Percentiles rank a stretch among this genome's conserved stretches.
Conservation (phyloP, 2,329 filamentous ascomycete species). For the Monosporascus sp. region DNA sequence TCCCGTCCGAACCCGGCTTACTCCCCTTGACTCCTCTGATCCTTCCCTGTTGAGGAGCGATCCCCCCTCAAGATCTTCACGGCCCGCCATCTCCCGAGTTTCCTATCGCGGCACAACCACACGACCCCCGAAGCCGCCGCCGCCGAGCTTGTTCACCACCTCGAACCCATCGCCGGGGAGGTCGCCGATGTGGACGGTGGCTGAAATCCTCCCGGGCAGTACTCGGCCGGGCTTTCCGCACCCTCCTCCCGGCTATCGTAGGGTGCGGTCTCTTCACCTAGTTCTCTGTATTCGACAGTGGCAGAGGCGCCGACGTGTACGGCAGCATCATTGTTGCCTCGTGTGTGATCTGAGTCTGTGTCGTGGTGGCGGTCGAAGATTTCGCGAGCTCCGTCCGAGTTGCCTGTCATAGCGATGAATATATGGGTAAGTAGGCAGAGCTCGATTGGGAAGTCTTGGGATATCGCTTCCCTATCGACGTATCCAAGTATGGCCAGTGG, state of each 20-base stretch:
- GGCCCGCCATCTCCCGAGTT: background rate
- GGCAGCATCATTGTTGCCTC: too few relatives aligned
- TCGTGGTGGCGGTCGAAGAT: too few relatives aligned
- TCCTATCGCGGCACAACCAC: background rate
- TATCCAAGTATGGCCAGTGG: too few relatives aligned
- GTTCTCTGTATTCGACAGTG: background rate
- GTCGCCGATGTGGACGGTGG: background rate
- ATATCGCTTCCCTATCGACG: too few relatives aligned
- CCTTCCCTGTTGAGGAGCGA: background rate
- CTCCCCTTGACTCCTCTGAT: background rate
- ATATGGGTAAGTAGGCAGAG: too few relatives aligned
- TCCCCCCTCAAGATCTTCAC: background rate
- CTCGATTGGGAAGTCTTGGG: too few relatives aligned
- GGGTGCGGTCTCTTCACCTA: background rate
- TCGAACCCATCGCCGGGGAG: background rate
- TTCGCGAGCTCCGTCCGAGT: too few relatives aligned
- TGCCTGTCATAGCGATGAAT: too few relatives aligned
- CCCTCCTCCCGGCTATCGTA: background rate
- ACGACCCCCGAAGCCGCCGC: background rate
- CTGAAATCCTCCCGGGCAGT: background rate
- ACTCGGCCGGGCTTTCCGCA: background rate
- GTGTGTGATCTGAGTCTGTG: too few relatives aligned
- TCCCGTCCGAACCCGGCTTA: background rate
- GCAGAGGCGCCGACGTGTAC: background rate
- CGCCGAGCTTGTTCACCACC: background rate